Evolutionary conservation across 805 yeast species (phyloP).

Genomic region (Allodekkera sacchari): DNA sequence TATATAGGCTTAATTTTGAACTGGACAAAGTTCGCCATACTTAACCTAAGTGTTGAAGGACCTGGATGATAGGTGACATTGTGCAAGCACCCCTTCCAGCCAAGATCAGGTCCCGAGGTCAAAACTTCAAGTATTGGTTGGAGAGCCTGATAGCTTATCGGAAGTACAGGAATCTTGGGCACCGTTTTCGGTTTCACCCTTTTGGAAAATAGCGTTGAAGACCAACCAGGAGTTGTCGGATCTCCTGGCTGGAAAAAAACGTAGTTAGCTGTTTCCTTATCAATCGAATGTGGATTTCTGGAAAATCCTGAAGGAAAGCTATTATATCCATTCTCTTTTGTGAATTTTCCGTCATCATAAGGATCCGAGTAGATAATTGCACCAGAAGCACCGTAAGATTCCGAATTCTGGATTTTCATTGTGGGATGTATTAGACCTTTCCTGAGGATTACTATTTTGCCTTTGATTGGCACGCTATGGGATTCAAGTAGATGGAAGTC

Average conservation of each 20-base stretch:
- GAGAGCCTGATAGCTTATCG: constrained; percentile 37
- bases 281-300: constrained; percentile 51
- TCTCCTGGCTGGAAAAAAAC: constrained; percentile 62
- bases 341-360: constrained; percentile 49
- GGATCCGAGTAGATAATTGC: constrained; percentile 52
- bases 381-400: constrained; percentile 53
- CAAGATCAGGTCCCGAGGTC: constrained; percentile 30
- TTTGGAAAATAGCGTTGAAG: constrained; percentile 38
- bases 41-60: constrained; percentile 31
- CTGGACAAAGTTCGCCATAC: constrained; percentile 34
- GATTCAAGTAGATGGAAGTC: constrained; percentile 41
- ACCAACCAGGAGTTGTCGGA: constrained; percentile 70
- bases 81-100: constrained; percentile 32
- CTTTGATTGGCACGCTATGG: constrained; percentile 35
- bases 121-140: constrained; percentile 31
- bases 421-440: constrained; percentile 44
- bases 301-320: constrained; percentile 62
- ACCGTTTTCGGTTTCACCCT: constrained; percentile 33
- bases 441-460: constrained; percentile 54
- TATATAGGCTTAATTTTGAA: constrained; percentile 35
- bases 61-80: constrained; percentile 39
- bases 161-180: constrained; percentile 48
- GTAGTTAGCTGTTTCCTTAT: constrained; percentile 53
- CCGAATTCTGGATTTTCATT: constrained; percentile 53
- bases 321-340: constrained; percentile 45